Conservation (phyloP, 2,329 filamentous ascomycete species). For the Grosmannia huntii region DNA sequence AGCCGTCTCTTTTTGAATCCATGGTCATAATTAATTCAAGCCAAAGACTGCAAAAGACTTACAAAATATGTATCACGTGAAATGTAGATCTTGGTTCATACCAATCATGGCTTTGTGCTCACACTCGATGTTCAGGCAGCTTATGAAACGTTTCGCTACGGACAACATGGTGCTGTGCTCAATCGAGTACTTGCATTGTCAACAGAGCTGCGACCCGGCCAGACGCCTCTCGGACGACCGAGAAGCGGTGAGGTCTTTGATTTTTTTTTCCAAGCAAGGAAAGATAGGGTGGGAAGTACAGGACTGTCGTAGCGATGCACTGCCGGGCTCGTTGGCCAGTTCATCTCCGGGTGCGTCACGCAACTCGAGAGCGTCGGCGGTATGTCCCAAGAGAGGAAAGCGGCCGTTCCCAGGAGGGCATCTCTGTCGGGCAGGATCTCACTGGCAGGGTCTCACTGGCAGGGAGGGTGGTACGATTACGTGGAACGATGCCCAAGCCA, state of each 20-base stretch:
- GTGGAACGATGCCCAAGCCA: background rate
- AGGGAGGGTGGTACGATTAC: background rate
- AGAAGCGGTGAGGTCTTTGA: no score
- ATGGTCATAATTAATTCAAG: slow-evolving; percentile 27
- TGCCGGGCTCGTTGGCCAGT: background rate
- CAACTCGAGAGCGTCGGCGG: background rate
- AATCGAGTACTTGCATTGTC: no score
- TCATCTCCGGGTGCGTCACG: background rate
- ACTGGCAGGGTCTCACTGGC: background rate
- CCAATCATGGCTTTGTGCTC: no score
- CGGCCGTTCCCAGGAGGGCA: background rate
- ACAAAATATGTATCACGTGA: background rate
- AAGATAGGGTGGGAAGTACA: background rate
- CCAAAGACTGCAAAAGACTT: slow-evolving; percentile 11
- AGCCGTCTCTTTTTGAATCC: slow-evolving; percentile 2
- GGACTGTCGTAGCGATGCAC: background rate
- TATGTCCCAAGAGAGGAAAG: background rate
- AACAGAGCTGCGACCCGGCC: no score
- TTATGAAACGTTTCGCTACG: no score
- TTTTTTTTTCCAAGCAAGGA: no score
- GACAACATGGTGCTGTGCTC: no score
- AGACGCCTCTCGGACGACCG: no score
- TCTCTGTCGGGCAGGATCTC: background rate
- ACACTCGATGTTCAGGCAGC: no score
- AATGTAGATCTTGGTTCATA: background rate